Evolutionary conservation across 2,329 filamentous ascomycete species (phyloP), one percentile per base, ranked within the genome.

Genomic region (Alternaria dauci): DNA sequence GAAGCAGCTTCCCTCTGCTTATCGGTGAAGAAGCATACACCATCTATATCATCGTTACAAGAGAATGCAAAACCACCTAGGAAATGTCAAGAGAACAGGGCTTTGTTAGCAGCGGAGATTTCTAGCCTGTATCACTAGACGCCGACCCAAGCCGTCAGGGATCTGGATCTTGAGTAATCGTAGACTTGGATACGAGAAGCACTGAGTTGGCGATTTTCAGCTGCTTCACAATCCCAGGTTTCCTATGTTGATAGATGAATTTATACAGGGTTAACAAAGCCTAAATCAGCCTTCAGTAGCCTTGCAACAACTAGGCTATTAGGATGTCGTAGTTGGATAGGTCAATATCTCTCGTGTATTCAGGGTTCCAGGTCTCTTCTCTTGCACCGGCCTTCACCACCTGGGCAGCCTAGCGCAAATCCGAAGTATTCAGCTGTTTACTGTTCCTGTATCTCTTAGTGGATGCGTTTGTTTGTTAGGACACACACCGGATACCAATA

Each of bases 361-460:
- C 62, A 44, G 41, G 58, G 28, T 53, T 23, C 62, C 42, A 43
- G 58, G 28, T 53, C 8, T 67, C 68, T 12, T 28, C 72, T 1
- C 54, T 74, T 26, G 66, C 65, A 34, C 54, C 74, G 18, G 71
- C 60, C 32, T 65, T n/a, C n/a, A n/a, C n/a, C n/a, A n/a, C n/a
- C n/a, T 68, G 3, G 36, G 66, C 23, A 57, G 61, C 26, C 38
- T 67, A 39, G 69, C 72, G 48, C 71, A 69, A 26, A 61, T 69
- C 23, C 70, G 70, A 9, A 63, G 53, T 38, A 70, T 69, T 16
- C 70, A 66, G 6, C 69, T 71, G 7, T 74, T 77, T 39, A 44
- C 55, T 14, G 66, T 76, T 1, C 68, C 69, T 59, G 76, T 74
- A 18, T 68, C 62, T 36, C 66, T 78, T 8, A 75, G 75, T 34